Conservation (phyloP, 1,139 yeast genomes). For the Pichia sp. region DNA sequence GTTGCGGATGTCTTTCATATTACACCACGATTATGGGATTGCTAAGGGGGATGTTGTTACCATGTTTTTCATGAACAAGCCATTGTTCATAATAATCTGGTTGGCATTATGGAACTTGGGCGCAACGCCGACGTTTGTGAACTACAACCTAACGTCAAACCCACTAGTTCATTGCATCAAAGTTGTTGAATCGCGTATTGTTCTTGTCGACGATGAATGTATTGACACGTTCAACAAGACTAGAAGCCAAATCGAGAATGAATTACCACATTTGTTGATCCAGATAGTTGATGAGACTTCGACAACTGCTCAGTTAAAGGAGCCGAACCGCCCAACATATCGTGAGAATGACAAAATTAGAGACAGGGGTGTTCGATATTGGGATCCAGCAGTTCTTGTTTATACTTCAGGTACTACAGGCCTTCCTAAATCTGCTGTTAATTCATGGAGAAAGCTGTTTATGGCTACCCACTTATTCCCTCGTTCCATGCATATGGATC, state of each 20-base stretch:
- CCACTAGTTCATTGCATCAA: conserved; percentile 79
- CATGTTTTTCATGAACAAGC: conserved; percentile 75
- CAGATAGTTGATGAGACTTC: conserved; percentile 51
- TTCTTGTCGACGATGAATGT: conserved; percentile 69
- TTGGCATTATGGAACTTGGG: conserved; percentile 88
- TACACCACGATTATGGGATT: conserved; percentile 61
- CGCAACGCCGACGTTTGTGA: conserved; percentile 82
- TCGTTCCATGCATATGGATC: conserved; percentile 57
- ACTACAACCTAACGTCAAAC: conserved; percentile 70
- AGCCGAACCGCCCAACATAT: conserved; percentile 47
- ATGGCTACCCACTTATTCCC: conserved; percentile 73
- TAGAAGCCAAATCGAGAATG: conserved; percentile 42
- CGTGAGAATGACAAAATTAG: conserved; percentile 55
- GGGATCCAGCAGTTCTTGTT: conserved; percentile 66
- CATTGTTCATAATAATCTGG: conserved; percentile 77
- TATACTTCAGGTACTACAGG: conserved; percentile 97
- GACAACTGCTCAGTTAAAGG: conserved; percentile 36
- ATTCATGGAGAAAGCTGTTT: conserved; percentile 83
- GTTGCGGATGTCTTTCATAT: conserved; percentile 59
- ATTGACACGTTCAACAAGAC: conserved; percentile 51
- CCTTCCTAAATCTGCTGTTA: conserved; percentile 87
- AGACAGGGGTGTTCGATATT: conserved; percentile 53
- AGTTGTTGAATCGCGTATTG: conserved; percentile 58
- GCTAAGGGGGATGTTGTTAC: conserved; percentile 69
- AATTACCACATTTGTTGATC: conserved; percentile 35